Conservation (phyloP, 768 basidiomycete genomes). For the Lactarius deliciosus region DNA sequence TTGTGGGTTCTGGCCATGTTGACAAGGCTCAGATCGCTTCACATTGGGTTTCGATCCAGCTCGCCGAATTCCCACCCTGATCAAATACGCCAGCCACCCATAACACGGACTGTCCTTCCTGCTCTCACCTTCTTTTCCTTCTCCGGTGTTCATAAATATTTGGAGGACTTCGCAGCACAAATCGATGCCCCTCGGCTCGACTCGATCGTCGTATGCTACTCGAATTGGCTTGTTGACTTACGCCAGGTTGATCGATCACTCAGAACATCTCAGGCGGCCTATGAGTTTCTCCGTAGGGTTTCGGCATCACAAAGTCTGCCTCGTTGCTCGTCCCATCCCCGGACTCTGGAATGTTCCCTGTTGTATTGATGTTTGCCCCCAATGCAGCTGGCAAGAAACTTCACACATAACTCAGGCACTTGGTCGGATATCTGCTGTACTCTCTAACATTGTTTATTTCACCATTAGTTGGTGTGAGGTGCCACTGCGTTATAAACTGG, state of each 20-base stretch:
- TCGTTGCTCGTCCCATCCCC: no score
- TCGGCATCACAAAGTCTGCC: no score
- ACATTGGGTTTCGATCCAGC: not conserved
- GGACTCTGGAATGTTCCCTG: no score
- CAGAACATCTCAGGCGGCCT: not conserved
- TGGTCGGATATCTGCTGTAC: no score
- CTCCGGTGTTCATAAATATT: not conserved
- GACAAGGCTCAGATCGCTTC: not conserved
- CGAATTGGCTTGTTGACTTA: not conserved
- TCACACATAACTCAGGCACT: no score
- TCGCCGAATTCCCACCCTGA: not conserved
- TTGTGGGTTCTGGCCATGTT: not conserved
- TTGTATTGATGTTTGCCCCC: no score
- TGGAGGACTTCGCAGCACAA: not conserved
- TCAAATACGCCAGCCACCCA: not conserved
- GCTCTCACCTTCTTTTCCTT: not conserved
- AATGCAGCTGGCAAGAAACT: no score
- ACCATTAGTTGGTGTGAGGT: no score
- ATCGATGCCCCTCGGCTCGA: not conserved
- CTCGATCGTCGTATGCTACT: no score
- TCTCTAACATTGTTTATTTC: no score
- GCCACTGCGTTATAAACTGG: no score
- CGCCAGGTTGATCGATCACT: not conserved
- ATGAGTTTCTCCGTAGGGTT: no score
- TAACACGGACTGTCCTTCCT: not conserved